Percentiles rank a stretch among this genome's conserved stretches.
phyloP scores from a whole-genome alignment of 306 rosid species.

The Corylus americana region DNA sequence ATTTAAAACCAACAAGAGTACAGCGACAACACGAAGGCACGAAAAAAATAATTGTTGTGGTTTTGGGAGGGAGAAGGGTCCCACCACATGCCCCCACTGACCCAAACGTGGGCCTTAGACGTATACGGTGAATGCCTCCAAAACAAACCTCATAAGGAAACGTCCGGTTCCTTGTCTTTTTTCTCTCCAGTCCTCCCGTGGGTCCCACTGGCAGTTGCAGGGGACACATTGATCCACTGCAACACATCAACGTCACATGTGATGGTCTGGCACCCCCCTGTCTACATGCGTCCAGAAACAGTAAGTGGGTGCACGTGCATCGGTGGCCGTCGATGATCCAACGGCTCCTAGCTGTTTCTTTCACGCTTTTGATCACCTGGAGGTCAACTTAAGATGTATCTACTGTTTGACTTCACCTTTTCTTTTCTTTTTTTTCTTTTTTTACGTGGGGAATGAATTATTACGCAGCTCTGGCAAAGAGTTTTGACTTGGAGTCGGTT shows the following conservation, averaged over 20 bases:
- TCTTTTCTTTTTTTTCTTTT: too few relatives aligned
- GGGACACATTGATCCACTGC: slow-evolving; percentile 29
- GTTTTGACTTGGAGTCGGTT: background rate
- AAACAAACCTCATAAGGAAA: slow-evolving; percentile 1
- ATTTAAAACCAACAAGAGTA: too few relatives aligned
- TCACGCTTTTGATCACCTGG: background rate
- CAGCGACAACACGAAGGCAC: too few relatives aligned
- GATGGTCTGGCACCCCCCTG: slow-evolving; percentile 28
- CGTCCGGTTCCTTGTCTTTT: background rate
- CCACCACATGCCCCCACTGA: slow-evolving; percentile 21
- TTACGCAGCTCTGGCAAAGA: too few relatives aligned
- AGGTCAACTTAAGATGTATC: background rate
- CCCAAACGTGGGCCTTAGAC: background rate
- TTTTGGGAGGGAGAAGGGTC: slow-evolving; percentile 1
- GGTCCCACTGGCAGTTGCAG: slow-evolving; percentile 21
- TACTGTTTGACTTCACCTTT: background rate
- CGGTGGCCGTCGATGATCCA: background rate
- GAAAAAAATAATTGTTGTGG: too few relatives aligned
- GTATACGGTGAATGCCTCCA: background rate
- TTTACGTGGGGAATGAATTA: too few relatives aligned
- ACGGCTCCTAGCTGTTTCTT: background rate
- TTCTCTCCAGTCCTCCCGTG: background rate
- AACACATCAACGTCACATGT: slow-evolving; percentile 45
- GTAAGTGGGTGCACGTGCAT: slow-evolving; percentile 35
- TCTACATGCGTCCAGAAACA: slow-evolving; percentile 23